Evolutionary conservation across 805 yeast genomes (phyloP).

Genomic region (Kregervanrija delftensis): DNA sequence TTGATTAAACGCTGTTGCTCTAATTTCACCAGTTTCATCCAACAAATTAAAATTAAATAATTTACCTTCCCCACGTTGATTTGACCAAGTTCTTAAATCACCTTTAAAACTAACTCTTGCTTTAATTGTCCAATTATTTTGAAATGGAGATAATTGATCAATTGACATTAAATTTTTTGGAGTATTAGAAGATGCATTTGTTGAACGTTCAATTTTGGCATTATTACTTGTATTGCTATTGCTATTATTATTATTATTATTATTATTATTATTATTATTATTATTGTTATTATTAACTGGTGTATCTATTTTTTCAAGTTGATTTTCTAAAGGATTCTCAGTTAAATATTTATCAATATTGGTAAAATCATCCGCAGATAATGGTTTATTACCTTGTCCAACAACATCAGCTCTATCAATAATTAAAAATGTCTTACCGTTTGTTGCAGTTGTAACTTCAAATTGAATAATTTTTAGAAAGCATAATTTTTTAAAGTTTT

Average conservation of each 20-base stretch:
- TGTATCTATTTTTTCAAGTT: constrained; percentile 12
- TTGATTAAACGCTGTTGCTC: constrained; percentile 91
- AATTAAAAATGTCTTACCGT: constrained; percentile 24
- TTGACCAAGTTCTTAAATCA: constrained; percentile 83
- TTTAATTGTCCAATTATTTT: constrained; percentile 84
- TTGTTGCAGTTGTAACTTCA: constrained; percentile 19
- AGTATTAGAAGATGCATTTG: constrained; percentile 2
- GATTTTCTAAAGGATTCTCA: constrained; percentile 50
- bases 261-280: background rate
- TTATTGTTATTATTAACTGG: background rate
- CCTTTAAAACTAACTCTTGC: constrained; percentile 88
- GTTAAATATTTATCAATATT: constrained; percentile 50
- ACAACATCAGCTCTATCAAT: constrained; percentile 22
- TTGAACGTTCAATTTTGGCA: background rate
- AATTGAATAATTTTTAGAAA: constrained; percentile 17
- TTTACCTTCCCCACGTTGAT: constrained; percentile 82
- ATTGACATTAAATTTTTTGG: constrained; percentile 55
- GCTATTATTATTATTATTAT: background rate
- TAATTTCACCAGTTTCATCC: constrained; percentile 93
- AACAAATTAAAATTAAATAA: constrained; percentile 80
- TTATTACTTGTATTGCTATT: background rate
- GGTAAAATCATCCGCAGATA: constrained; percentile 7
- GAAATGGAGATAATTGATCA: constrained; percentile 87
- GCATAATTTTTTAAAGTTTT: constrained; percentile 20
- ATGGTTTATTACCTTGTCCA: constrained; percentile 31